Evolutionary conservation across 2,329 filamentous ascomycete species (phyloP).

Genomic region (Hymenoscyphus fructigenus): DNA sequence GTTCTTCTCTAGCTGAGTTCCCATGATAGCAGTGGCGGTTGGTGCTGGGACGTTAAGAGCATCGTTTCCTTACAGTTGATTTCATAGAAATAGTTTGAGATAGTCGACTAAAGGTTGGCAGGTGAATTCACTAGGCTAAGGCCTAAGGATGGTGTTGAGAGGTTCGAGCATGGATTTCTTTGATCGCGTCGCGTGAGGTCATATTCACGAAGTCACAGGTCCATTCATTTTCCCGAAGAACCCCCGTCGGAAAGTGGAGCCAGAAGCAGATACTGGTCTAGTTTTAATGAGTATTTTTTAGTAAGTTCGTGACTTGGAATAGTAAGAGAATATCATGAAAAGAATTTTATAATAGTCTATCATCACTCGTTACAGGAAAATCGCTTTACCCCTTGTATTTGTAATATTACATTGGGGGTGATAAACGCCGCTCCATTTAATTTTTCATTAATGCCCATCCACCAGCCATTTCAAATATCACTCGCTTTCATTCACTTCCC

Average conservation of each 20-base stretch:
- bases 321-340: background rate
- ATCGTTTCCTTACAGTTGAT: background rate
- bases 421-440: background rate
- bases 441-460: background rate
- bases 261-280: no score
- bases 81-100: background rate
- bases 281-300: no score
- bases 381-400: background rate
- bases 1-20: slow-evolving; percentile 60
- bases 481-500: background rate
- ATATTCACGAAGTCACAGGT: background rate
- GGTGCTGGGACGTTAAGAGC: background rate
- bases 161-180: background rate
- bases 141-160: background rate
- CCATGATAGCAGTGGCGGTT: slow-evolving; percentile 44
- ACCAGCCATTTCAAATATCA: background rate
- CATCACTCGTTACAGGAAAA: background rate
- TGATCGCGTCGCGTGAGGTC: background rate
- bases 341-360: background rate
- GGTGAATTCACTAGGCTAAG: background rate
- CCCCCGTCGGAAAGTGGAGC: background rate
- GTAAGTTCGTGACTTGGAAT: background rate
- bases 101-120: background rate
- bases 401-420: background rate
- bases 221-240: background rate